Base-by-base conservation (phyloP, 768 basidiomycete genomes). In the Rhodotorula paludigena region DNA sequence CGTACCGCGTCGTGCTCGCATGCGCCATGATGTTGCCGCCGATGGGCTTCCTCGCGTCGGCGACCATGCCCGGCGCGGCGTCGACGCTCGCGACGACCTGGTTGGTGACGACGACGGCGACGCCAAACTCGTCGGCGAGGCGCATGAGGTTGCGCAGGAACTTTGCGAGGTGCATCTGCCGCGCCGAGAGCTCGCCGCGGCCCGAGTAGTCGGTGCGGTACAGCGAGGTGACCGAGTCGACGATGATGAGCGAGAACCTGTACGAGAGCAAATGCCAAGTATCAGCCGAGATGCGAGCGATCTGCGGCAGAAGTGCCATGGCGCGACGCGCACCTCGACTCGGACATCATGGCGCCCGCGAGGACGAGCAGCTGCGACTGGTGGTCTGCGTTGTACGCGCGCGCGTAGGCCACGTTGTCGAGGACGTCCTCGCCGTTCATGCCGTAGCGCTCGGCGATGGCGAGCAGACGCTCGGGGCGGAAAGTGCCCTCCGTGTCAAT, bases 71-170 rank as follows among this genome's bases (percentile, higher is more conserved):
- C 1, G 68, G 68, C 6, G 88, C 85, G 36, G 91, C 92, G 77
- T 99, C 96, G 4, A 96, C 94, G 64, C 87, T 93, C n/a, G 96
- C 97, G 85, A 99, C 96, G 73, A 99, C 96, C 78, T 99, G 96
- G 78, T 99, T 99, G 8, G 90, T 90, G 48, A 97, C 87, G 18
- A 99, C 92, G 32, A 98, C 94, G 7, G 96, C 96, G 56, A 98
- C 90, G 36, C 96, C 96, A 76, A 90, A 99, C 94, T 99, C 96
- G 75, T 99, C 96, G 14, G 96, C 96, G 47, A 99, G 80, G 51
- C 96, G 84, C 79, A 93, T 89, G 45, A 99, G 81, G 7, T 89
- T 93, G 63, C 96, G 85, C 54, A 99, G 80, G 82, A 97, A 98
- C 78, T 91, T 97, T 32, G 91, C 96, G 23, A 99, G 82, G 78